Percentiles rank a stretch among this genome's conserved stretches.
These are phyloP conservation scores for Suillus alpinus DNA, from an alignment of 768 basidiomycete species.

Conservation along the genomic window DNA sequence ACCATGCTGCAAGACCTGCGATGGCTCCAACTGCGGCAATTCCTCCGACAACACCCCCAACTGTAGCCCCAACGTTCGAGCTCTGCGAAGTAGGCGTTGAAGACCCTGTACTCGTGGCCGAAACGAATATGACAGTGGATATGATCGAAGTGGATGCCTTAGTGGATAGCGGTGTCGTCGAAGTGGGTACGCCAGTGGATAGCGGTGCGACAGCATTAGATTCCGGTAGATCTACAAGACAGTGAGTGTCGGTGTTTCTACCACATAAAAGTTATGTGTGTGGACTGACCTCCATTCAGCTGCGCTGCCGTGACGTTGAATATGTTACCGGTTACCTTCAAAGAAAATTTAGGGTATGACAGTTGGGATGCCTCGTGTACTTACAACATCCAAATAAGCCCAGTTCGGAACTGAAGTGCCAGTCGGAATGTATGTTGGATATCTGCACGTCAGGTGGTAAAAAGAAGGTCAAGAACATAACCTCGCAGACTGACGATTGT, in stretches of 20 bases:
- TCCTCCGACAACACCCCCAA: slow-evolving; percentile 38
- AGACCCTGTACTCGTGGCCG: slow-evolving; percentile 8
- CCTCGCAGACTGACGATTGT: slow-evolving; percentile 18
- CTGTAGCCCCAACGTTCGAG: slow-evolving; percentile 51
- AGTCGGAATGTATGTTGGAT: slow-evolving; percentile 44
- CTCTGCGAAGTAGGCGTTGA: slow-evolving; percentile 5
- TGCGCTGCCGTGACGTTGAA: slow-evolving; percentile 44
- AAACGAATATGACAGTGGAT: too few relatives aligned
- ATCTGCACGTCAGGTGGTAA: slow-evolving; percentile 29
- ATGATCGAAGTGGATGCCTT: slow-evolving; percentile 1
- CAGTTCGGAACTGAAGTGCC: slow-evolving; percentile 55
- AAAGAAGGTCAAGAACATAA: slow-evolving; percentile 2
- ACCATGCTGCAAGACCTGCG: slow-evolving; percentile 38
- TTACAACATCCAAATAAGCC: slow-evolving; percentile 59
- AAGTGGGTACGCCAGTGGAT: slow-evolving; percentile 11
- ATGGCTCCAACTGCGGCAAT: slow-evolving; percentile 44
- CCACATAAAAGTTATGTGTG: neutral
- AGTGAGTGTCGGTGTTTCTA: slow-evolving; percentile 2
- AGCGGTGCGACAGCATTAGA: slow-evolving; percentile 33
- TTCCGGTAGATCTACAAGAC: slow-evolving; percentile 37
- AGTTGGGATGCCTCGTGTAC: slow-evolving; percentile 10
- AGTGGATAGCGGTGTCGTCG: slow-evolving; percentile 10
- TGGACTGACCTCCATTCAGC: slow-evolving; percentile 23
- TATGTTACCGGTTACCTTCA: slow-evolving; percentile 24
- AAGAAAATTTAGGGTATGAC: neutral